Evolutionary conservation across 2,329 filamentous ascomycete genomes (phyloP), one percentile per base, ranked within the genome.

Genomic region (Apiospora saccharicola): DNA sequence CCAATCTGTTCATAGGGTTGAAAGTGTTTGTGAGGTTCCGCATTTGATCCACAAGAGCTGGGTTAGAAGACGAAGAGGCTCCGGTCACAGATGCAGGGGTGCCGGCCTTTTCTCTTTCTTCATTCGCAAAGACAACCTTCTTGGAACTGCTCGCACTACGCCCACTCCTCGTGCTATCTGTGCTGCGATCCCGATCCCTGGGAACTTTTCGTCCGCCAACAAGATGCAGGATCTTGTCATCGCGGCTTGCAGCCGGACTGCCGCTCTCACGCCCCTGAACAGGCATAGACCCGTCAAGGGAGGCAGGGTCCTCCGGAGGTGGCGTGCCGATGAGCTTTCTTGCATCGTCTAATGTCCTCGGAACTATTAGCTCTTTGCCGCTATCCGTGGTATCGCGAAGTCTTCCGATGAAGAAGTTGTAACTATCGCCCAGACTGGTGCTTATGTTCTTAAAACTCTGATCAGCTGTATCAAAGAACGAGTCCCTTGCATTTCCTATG

Each of bases 381-480:
- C 77, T 83, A 77, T 76, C 87, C 81, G 79, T 90, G 84, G 76
- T 91, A 87, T 98, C 95, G 74, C 93, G 94, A 26, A 98, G 86
- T 76, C 95, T 94, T 22, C 96, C 96, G 71, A 99, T 90, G 34
- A 99, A 85, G 80, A 98, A 97, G 73, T 95, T 96, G 83, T 98
- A 97, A 80, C 95, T 98, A 78, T 94, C 95, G 73, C 96, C 95
- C 4, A 98, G 86, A 68, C 94, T 97, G 78, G 89, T 95, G 74
- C 96, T 94, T 76, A 99, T 98, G 47, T 92, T 97, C 79, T 98
- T 97, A 75, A 98, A 87, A 1, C 95, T 90, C 80, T 98, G 95
- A 79, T 99, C 96, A 14, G 96, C 96, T 0, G 94, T 95, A 76
- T 89, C 95, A 73, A 97, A 89, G 37, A 98, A 91, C 1, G 93